Evolutionary conservation across 164 flowering plant genomes (phyloP), one percentile per base, ranked within the genome.

Genomic region (Vitis amurensis): DNA sequence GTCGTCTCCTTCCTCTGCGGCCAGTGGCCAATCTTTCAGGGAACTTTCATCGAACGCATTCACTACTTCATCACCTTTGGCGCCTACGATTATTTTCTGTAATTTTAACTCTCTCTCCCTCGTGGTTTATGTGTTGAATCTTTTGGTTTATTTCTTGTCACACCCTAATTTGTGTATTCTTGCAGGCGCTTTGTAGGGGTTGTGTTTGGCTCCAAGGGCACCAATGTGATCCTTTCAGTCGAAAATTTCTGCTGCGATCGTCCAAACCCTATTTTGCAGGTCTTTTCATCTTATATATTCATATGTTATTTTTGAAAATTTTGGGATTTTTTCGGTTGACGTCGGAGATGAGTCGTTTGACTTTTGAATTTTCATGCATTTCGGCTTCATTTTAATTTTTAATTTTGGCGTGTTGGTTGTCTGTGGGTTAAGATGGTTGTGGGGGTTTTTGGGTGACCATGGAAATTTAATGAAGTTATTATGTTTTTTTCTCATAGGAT

Each of bases 231-330:
- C 62, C 82, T 84, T 27, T 79, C 90, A 7, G 85, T 88, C 0
- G 97, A 95, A 83, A 53, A 79, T 73, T 86, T 71, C 72, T 95
- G 97, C 69, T 95, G 98, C 62, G 91, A 95, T 75, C 89, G 97
- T 9, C 92, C 98, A 11, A 95, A 95, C 71, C 99, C 98, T 48
- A 77, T 79, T 52, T 75, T 95, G 50, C 99, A 95, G 97, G 99
- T 94, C 47, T 55, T 13, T 59, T 0, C 27, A 23, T 23, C 27
- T 23, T 23, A 23, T 23, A 23, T 23, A 23, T 23, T 23, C 27
- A 23, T 23, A 23, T 23, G 27, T 0, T 23, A 23, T 23, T 23
- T 23, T 31, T 31, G 5, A 6, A 31, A 4, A 31, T 6, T 31
- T 31, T 31, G 44, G 44, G 44, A 31, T 31, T 31, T 31, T 31